These are phyloP conservation scores for Fusarium sp. DNA, from an alignment of 2,329 filamentous ascomycete species.

Conservation along the genomic window DNA sequence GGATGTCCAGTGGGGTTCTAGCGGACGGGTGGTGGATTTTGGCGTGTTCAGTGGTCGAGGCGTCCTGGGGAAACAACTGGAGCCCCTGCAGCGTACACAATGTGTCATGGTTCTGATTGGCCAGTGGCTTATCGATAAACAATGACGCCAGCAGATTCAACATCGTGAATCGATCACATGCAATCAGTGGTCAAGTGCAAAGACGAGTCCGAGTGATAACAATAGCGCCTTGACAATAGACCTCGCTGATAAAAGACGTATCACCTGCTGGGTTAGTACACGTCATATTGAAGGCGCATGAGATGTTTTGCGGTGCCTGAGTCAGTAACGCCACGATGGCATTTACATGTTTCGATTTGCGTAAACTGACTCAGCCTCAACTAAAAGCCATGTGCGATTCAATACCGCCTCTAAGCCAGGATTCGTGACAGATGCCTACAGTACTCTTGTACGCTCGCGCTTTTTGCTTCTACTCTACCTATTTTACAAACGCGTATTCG, in stretches of 20 bases:
- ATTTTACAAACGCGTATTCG: conserved; percentile 8
- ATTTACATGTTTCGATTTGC: neutral
- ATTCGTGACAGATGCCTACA: neutral
- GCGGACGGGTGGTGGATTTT: conserved; percentile 14
- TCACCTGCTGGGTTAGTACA: conserved; percentile 19
- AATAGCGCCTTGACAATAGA: conserved; percentile 1
- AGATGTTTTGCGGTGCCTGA: conserved; percentile 5
- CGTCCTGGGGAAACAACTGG: conserved; percentile 26
- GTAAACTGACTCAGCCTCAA: conserved; percentile 18
- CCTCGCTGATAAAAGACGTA: conserved; percentile 2
- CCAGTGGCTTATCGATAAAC: conserved; percentile 31
- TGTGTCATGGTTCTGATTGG: conserved; percentile 27
- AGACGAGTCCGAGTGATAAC: conserved; percentile 36
- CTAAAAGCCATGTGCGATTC: conserved; percentile 1
- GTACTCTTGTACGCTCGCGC: conserved; percentile 4
- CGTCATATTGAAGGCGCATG: conserved; percentile 19
- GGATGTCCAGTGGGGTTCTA: conserved; percentile 27
- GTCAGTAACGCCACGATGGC: conserved; percentile 8
- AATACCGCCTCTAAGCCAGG: conserved; percentile 5
- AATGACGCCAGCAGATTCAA: conserved; percentile 40
- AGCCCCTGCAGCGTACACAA: conserved; percentile 6
- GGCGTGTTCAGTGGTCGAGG: conserved; percentile 19
- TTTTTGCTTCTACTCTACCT: neutral
- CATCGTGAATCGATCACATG: conserved; percentile 41
- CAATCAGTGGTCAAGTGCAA: conserved; percentile 35